phyloP scores from a whole-genome alignment of 495 filamentous ascomycete species.

The Hypoxylon intermedium region DNA sequence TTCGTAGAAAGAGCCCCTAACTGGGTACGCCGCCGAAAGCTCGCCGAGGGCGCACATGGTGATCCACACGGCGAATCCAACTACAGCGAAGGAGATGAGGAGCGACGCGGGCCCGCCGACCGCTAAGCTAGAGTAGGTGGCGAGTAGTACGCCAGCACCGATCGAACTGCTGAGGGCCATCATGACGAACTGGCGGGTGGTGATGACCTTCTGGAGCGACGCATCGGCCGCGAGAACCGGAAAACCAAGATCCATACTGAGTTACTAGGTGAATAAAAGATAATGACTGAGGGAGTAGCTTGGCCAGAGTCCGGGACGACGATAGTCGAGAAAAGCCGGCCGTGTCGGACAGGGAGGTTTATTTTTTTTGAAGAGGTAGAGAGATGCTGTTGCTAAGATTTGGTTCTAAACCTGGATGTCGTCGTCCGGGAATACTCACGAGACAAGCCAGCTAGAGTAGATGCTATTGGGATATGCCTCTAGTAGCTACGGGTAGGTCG shows the following conservation, averaged over 20 bases:
- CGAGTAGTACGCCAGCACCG: slow-evolving; percentile 70
- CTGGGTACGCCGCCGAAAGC: slow-evolving; percentile 65
- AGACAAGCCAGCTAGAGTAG: no score
- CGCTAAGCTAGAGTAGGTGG: slow-evolving; percentile 64
- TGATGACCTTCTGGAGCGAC: slow-evolving; percentile 37
- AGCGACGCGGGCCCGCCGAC: slow-evolving; percentile 67
- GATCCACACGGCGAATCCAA: slow-evolving; percentile 45
- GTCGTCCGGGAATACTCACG: no score
- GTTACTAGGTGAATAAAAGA: no score
- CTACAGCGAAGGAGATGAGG: slow-evolving; percentile 55
- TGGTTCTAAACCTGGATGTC: no score
- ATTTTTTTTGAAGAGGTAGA: no score
- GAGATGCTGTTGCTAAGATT: no score
- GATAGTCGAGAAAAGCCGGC: no score
- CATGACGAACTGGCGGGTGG: slow-evolving; percentile 62
- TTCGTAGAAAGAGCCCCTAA: slow-evolving; percentile 57
- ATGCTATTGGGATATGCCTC: no score
- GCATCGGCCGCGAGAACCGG: neutral
- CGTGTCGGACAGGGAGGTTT: no score
- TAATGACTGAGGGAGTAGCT: no score
- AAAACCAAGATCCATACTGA: slow-evolving; percentile 1
- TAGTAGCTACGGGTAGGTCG: no score
- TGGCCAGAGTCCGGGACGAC: no score
- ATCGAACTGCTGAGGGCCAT: slow-evolving; percentile 69
- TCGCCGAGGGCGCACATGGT: slow-evolving; percentile 66